Conservation (phyloP, 164 flowering plant species). For the Macadamia tetraphylla region DNA sequence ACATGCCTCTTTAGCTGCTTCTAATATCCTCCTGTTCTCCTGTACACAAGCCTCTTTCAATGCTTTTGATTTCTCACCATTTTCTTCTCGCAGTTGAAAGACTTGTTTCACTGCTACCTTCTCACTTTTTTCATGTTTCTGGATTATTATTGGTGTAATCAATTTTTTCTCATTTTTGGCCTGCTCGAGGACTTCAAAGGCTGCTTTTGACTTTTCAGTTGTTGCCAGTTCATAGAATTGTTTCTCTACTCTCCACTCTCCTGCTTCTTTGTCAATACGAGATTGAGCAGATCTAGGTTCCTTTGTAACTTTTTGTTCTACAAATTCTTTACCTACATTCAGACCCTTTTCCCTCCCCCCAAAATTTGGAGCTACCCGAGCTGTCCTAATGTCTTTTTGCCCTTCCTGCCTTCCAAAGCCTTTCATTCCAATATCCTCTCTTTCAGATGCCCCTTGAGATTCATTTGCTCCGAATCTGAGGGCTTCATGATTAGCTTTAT, state of each 20-base stretch:
- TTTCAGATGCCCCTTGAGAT: constrained; percentile 16
- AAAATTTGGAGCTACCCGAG: constrained; percentile 20
- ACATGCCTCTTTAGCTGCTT: constrained; percentile 13
- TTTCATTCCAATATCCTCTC: constrained; percentile 16
- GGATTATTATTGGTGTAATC: constrained; percentile 7
- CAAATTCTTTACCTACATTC: constrained; percentile 14
- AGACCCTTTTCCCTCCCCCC: constrained; percentile 15
- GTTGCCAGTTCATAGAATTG: constrained; percentile 54
- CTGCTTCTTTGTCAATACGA: constrained; percentile 25
- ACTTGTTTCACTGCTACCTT: constrained; percentile 7
- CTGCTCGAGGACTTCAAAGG: constrained; percentile 11
- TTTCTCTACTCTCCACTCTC: constrained; percentile 61
- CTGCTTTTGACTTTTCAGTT: constrained; percentile 19
- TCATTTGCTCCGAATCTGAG: constrained; percentile 19
- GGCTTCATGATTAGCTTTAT: constrained; percentile 16
- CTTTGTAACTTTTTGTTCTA: constrained; percentile 21
- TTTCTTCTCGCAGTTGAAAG: constrained; percentile 17
- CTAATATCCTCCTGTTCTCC: constrained; percentile 14
- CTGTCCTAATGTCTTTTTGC: constrained; percentile 11
- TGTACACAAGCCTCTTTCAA: constrained; percentile 17
- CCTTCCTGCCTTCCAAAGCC: constrained; percentile 22
- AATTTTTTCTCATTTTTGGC: constrained; percentile 14
- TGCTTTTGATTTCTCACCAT: constrained; percentile 12
- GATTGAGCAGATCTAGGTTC: constrained; percentile 21
- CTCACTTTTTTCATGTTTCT: constrained; percentile 11